Conservation (phyloP, 768 basidiomycete genomes). For the Hortiboletus campestris region DNA sequence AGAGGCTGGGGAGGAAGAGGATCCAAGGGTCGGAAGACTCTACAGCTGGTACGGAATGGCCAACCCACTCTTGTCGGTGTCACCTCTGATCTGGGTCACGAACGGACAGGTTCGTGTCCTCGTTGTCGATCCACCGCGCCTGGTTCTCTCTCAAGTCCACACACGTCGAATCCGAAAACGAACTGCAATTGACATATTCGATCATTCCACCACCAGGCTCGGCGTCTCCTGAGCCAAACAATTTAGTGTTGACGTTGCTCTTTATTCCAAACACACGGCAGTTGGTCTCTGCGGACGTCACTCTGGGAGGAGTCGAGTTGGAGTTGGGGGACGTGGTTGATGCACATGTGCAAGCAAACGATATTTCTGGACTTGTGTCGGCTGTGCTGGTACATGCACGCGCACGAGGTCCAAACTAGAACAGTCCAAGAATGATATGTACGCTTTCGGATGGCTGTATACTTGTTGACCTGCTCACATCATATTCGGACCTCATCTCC, state of each 20-base stretch:
- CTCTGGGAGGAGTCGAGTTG: constrained; percentile 48
- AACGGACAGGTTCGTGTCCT: constrained; percentile 64
- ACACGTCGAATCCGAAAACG: constrained; percentile 67
- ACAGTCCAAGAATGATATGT: too few relatives aligned
- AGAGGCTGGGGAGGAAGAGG: constrained; percentile 56
- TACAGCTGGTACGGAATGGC: constrained; percentile 61
- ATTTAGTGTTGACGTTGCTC: constrained; percentile 54
- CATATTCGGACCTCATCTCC: background rate
- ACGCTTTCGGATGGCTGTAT: too few relatives aligned
- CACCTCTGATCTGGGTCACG: background rate
- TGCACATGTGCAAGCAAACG: constrained; percentile 59
- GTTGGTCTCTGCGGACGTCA: constrained; percentile 60
- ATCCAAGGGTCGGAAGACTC: constrained; percentile 58
- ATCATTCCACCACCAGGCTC: constrained; percentile 35
- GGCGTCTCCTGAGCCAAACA: constrained; percentile 26
- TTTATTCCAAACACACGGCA: constrained; percentile 70
- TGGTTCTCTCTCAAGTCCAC: constrained; percentile 60
- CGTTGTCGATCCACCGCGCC: constrained; percentile 61
- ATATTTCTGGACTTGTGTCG: constrained; percentile 63
- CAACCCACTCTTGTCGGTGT: background rate
- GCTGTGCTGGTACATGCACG: constrained; percentile 53
- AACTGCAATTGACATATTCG: constrained; percentile 67
- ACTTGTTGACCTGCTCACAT: too few relatives aligned
- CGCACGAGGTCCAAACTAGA: background rate
- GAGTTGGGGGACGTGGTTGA: constrained; percentile 61